Evolutionary conservation across 768 basidiomycete species (phyloP), one percentile per base, ranked within the genome.

Genomic region (Collybiopsis confluens): DNA sequence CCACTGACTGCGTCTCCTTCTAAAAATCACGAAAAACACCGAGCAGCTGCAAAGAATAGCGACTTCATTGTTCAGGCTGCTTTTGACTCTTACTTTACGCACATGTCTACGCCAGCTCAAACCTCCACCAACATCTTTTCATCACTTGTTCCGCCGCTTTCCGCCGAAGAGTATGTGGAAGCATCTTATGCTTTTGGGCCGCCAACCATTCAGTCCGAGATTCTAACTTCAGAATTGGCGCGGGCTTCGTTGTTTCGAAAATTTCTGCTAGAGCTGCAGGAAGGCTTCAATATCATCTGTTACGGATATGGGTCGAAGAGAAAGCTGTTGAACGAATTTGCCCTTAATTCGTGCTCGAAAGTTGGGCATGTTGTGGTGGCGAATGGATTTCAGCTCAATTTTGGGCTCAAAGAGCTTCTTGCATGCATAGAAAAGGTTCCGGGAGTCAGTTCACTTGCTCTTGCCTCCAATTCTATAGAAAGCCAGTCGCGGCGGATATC

Each of bases 271-370:
- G 92, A 98, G 67, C 76, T 98, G 23, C 71, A 74, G 2, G 80
- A 86, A 64, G 94, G 92, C 1, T 98, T 93, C 75, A 94, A 91
- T 66, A 71, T 98, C 41, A 68, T 95, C 18, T 85, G 92, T 67
- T 92, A 92, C 62, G 96, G 96, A 1, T 81, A 84, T 61, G 96
- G 96, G 4, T 95, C 92, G 18, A 99, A 99, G 66, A 77, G 91
- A 52, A 66, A 64, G 16, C 59, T 88, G 8, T 72, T 99, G 28
- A 90, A 96, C 64, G 72, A 80, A 20, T 90, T 97, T 53, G 92
- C 88, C 1, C 71, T 65, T 3, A 70, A 77, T 0, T 64, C 70
- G 20, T 82, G 89, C 57, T 68, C 79, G 6, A 79, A 73, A 50
- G 67, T 64, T 0, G 92, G 92, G 0, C 79, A 90, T 57, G 86